A percentile compares a stretch with the other conserved stretches of the same genome.
Conservation (phyloP, 2,329 filamentous ascomycete genomes). For the Colletotrichum abscissum region DNA sequence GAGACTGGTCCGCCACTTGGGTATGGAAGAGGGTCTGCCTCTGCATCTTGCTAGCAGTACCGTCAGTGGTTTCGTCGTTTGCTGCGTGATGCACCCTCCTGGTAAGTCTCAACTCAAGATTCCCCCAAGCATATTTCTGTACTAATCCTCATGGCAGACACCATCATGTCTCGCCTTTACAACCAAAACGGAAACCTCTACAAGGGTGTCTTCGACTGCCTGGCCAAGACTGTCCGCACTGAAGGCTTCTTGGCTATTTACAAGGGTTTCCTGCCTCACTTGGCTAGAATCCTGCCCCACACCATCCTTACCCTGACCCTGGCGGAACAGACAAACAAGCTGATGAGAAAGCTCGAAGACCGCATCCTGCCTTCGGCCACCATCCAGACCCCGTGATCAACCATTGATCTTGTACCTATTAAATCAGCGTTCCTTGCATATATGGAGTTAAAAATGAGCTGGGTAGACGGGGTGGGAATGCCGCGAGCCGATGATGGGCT, state of each 20-base stretch:
- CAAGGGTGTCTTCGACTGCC: slow-evolving; percentile 89
- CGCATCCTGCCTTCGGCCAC: slow-evolving; percentile 59
- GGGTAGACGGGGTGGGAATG: slow-evolving; percentile 4
- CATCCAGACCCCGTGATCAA: slow-evolving; percentile 44
- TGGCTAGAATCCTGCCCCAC: slow-evolving; percentile 93
- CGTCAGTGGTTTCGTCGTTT: slow-evolving; percentile 94
- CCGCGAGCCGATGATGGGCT: slow-evolving; percentile 10
- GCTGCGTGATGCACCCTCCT: slow-evolving; percentile 97
- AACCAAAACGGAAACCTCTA: slow-evolving; percentile 99
- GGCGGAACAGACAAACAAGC: slow-evolving; percentile 96
- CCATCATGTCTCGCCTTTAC: slow-evolving; percentile 98
- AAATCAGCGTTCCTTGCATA: slow-evolving; percentile 34
- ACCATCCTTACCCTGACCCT: slow-evolving; percentile 93
- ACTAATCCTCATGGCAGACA: slow-evolving; percentile 66
- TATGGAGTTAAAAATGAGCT: slow-evolving; percentile 33
- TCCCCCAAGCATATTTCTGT: neutral
- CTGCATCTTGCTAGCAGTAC: slow-evolving; percentile 91
- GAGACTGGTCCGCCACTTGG: slow-evolving; percentile 81
- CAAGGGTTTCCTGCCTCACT: slow-evolving; percentile 96
- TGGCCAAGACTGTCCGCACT: slow-evolving; percentile 89
- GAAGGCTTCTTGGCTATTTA: slow-evolving; percentile 95
- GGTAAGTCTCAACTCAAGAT: slow-evolving; percentile 60
- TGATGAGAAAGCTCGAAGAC: slow-evolving; percentile 82
- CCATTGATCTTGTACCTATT: slow-evolving; percentile 20
- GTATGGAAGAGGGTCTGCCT: slow-evolving; percentile 90